These are phyloP conservation scores for Collybia sp. DNA, from an alignment of 768 basidiomycete genomes.

Conservation along the genomic window DNA sequence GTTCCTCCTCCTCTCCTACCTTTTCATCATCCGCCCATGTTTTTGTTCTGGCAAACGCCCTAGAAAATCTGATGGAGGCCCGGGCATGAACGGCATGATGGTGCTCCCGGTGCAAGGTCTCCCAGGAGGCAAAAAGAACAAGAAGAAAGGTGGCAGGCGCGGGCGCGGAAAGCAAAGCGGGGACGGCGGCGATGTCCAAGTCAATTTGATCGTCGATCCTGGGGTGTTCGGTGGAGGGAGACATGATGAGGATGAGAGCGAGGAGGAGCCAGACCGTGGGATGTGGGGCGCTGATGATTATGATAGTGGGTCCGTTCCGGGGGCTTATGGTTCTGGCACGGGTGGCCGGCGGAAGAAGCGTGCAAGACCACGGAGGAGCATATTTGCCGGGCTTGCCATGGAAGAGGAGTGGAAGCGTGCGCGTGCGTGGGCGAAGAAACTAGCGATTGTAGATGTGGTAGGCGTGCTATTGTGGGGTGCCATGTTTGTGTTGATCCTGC, in stretches of 20 bases:
- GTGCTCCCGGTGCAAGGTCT: constrained; percentile 60
- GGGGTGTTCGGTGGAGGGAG: constrained; percentile 37
- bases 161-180: constrained; percentile 26
- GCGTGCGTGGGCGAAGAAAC: constrained; percentile 47
- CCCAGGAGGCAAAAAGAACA: constrained; percentile 36
- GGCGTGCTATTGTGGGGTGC: constrained; percentile 51
- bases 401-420: constrained; percentile 61
- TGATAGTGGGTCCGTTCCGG: constrained; percentile 32
- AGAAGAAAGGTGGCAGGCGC: constrained; percentile 29
- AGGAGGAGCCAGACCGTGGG: constrained; percentile 23
- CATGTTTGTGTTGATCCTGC: constrained; percentile 54
- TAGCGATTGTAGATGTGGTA: constrained; percentile 43
- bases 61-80: constrained; percentile 24
- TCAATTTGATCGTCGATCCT: constrained; percentile 72
- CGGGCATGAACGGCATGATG: constrained; percentile 40
- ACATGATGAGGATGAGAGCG: constrained; percentile 27
- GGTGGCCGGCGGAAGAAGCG: constrained; percentile 25
- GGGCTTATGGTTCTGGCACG: constrained; percentile 22
- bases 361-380: constrained; percentile 36
- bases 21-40: constrained; percentile 57
- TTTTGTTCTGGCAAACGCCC: constrained; percentile 27
- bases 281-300: no score
- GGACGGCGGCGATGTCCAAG: constrained; percentile 50
- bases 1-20: constrained; percentile 43
- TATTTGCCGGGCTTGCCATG: constrained; percentile 58